Percentiles rank a stretch among this genome's conserved stretches.
Evolutionary conservation across 345 rosid genomes (phyloP).

Genomic region (Eucalyptus virginea): DNA sequence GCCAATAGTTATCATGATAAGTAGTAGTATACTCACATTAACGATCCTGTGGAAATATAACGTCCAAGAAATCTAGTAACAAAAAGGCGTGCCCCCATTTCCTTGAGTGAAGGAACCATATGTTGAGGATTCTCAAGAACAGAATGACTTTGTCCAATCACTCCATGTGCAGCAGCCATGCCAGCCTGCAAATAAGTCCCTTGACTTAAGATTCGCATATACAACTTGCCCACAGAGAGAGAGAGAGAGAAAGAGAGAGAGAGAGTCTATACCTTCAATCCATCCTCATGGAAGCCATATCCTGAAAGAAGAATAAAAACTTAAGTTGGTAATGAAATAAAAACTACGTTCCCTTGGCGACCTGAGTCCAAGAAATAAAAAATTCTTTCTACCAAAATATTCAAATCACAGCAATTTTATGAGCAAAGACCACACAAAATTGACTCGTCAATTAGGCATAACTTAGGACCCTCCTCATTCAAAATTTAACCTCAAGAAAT

Average conservation of each 20-base stretch:
- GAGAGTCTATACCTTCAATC: constrained; percentile 47
- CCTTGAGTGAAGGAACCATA: constrained; percentile 69
- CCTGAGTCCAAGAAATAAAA: neutral
- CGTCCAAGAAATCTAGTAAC: constrained; percentile 69
- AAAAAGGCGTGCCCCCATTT: constrained; percentile 64
- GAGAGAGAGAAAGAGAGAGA: neutral
- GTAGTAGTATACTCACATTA: constrained; percentile 44
- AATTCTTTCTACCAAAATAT: neutral
- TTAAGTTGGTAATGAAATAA: neutral
- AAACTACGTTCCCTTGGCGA: neutral
- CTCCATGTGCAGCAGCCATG: constrained; percentile 49
- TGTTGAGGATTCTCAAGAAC: constrained; percentile 53
- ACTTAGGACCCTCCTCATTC: neutral
- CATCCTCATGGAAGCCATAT: constrained; percentile 95
- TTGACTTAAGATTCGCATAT: neutral
- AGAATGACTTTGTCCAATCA: constrained; percentile 37
- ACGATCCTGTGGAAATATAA: constrained; percentile 49
- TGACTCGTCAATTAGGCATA: neutral
- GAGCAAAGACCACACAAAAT: neutral
- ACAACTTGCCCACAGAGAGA: neutral
- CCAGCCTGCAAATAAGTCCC: constrained; percentile 43
- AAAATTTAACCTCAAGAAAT: neutral
- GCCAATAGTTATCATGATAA: neutral
- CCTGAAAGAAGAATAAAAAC: constrained; percentile 35
- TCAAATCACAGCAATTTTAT: neutral